phyloP scores from a whole-genome alignment of 106 monocot genomes.

The Xerophyta viscosa region DNA sequence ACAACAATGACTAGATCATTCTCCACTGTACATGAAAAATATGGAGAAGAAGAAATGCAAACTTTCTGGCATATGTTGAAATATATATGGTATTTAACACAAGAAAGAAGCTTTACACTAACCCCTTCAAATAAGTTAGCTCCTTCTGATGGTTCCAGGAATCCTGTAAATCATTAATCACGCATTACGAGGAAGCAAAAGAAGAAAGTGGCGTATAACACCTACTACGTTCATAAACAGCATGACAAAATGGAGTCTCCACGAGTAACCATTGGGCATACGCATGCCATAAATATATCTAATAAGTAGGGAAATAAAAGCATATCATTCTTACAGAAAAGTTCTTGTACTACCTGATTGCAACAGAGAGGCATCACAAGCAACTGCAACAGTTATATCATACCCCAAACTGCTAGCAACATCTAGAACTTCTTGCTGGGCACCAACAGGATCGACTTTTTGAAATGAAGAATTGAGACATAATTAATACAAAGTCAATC shows the following conservation, averaged over 20 bases:
- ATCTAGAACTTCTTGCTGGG: constrained; percentile 61
- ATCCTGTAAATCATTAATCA: constrained; percentile 19
- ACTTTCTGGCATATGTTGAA: neutral
- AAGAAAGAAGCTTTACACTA: constrained; percentile 8
- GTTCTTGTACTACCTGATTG: constrained; percentile 14
- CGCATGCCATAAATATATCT: constrained; percentile 15
- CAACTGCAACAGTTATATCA: constrained; percentile 47
- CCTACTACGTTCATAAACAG: neutral
- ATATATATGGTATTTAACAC: no score
- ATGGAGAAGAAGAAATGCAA: no score
- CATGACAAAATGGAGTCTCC: neutral
- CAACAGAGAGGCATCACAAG: constrained; percentile 46
- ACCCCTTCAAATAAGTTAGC: constrained; percentile 30
- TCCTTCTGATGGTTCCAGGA: constrained; percentile 10
- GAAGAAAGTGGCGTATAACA: neutral
- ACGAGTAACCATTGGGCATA: neutral
- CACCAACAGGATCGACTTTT: constrained; percentile 89
- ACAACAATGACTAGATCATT: no score
- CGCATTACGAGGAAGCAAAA: neutral
- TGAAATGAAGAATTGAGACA: no score
- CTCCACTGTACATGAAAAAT: no score
- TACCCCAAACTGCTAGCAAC: constrained; percentile 39
- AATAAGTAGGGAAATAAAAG: neutral
- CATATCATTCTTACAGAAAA: constrained; percentile 8
- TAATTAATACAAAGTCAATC: no score